Percentiles rank a stretch among this genome's conserved stretches.
phyloP scores from a whole-genome alignment of 2,329 filamentous ascomycete genomes.

The Neonectria coccinea region DNA sequence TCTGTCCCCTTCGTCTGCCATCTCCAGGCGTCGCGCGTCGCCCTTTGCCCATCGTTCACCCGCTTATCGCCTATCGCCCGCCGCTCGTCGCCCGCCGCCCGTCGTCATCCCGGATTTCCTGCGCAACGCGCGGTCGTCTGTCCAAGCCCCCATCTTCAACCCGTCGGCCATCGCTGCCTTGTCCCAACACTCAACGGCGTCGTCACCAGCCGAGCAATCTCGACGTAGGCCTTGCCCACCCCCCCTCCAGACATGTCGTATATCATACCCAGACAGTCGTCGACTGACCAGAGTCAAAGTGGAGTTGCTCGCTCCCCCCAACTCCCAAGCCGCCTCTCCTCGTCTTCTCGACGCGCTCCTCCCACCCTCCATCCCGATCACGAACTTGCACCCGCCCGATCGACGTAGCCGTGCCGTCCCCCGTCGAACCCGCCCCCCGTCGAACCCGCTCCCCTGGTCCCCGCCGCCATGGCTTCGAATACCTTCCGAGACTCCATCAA shows the following conservation, averaged over 20 bases:
- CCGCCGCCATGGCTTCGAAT: conserved; percentile 77
- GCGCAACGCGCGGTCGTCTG: conserved; percentile 50
- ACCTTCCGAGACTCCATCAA: conserved; percentile 96
- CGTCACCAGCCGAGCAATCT: conserved; percentile 31
- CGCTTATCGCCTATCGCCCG: conserved; percentile 27
- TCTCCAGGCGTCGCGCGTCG: conserved; percentile 17
- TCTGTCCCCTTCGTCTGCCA: conserved; percentile 32
- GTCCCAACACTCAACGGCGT: conserved; percentile 31
- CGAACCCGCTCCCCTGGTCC: conserved; percentile 36
- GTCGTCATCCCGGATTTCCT: conserved; percentile 38
- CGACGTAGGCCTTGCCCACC: conserved; percentile 23
- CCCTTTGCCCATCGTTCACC: conserved; percentile 29
- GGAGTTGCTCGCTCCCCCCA: conserved; percentile 22
- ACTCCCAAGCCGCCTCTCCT: background rate
- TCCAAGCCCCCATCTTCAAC: conserved; percentile 39
- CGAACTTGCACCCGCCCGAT: conserved; percentile 39
- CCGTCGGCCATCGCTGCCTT: conserved; percentile 31
- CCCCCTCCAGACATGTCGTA: conserved; percentile 29
- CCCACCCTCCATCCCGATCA: conserved; percentile 40
- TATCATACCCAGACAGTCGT: conserved; percentile 36
- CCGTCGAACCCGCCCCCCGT: conserved; percentile 35
- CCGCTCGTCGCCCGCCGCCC: conserved; percentile 16
- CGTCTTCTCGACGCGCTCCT: conserved; percentile 27
- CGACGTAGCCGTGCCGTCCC: conserved; percentile 44
- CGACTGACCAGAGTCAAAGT: conserved; percentile 40